Base-by-base conservation (phyloP, 495 filamentous ascomycete species). In the Trichoderma erinaceum region DNA sequence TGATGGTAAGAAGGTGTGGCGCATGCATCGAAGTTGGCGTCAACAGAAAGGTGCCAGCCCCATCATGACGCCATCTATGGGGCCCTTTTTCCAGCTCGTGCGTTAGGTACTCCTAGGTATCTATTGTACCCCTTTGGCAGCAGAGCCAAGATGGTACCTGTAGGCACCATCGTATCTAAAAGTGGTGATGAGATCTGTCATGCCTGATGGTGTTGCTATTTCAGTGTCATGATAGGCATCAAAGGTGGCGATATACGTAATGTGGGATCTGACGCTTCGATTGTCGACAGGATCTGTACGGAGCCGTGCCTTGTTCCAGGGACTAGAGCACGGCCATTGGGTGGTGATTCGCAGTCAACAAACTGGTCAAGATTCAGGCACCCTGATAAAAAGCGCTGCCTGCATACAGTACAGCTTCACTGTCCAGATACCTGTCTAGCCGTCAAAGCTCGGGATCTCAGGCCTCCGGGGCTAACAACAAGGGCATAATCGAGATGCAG, bases 381-480 rank as follows among this genome's bases (percentile, higher is more conserved):
- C 8, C 25, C 43, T 56, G 16, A 8, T 6, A 16, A 25, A n/a
- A 11, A 29, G 12, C 4, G 56, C 56, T 29, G 56, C 56, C 56
- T 29, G 56, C 56, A 61, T 61, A 61, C 56, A 61, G 56, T 61
- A 61, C 52, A 16, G 56, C 56, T 13, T 61, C 25, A 61, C 56
- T 61, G 56, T 61, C 23, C 23, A 52, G 48, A n/a, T 32, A 61
- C 56, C 8, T 61, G 5, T 5, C 4, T 38, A 10, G 3, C 4
- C 35, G 50, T 23, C 50, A 16, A 27, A 56, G 21, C 50, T 25
- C 44, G 44, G 44, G n/a, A n/a, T 3, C n/a, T 15, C 44, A 48
- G 44, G n/a, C 50, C 18, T 56, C 50, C 50, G 50, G 50, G 10
- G 21, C 23, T 11, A 56, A 21, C 50, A 23, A 25, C 50, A 48